Evolutionary conservation across 1,284 basidiomycete genomes (phyloP).

Genomic region (Sutorius eximius): DNA sequence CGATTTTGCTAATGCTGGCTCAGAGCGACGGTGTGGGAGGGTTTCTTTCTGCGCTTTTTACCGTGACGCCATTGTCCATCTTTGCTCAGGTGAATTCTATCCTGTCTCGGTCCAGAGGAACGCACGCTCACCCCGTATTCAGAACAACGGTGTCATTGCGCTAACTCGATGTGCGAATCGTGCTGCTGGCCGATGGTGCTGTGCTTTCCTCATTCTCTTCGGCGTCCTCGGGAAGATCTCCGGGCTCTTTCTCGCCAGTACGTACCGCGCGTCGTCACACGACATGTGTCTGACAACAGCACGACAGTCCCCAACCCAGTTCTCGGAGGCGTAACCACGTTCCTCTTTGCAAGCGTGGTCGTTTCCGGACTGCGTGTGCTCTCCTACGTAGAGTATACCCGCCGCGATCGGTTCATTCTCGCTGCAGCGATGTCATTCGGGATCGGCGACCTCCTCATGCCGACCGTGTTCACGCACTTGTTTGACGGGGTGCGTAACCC

Average conservation of each 20-base stretch:
- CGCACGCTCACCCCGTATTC: background rate
- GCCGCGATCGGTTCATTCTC: constrained; percentile 77
- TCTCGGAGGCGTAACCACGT: constrained; percentile 82
- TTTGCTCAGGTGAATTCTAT: constrained; percentile 62
- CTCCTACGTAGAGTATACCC: constrained; percentile 60
- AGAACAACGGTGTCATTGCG: constrained; percentile 82
- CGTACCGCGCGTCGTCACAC: constrained; percentile 17
- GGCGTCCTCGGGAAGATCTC: constrained; percentile 79
- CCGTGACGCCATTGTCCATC: constrained; percentile 76
- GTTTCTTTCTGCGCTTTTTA: constrained; percentile 76
- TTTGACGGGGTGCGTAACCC: constrained; percentile 64
- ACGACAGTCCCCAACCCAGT: constrained; percentile 63
- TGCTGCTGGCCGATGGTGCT: constrained; percentile 71
- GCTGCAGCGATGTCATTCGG: constrained; percentile 74
- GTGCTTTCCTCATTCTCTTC: constrained; percentile 69
- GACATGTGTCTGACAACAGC: background rate
- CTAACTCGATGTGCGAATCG: constrained; percentile 79
- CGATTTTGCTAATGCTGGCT: background rate
- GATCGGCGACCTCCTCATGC: constrained; percentile 65
- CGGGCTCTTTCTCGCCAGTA: constrained; percentile 74
- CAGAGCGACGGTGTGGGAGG: constrained; percentile 74
- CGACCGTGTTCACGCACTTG: constrained; percentile 61
- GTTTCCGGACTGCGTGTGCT: constrained; percentile 76
- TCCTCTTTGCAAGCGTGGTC: constrained; percentile 66
- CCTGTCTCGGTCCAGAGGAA: background rate